Conservation (phyloP, 441 rosid genomes). For the Erysimum pusillum region DNA sequence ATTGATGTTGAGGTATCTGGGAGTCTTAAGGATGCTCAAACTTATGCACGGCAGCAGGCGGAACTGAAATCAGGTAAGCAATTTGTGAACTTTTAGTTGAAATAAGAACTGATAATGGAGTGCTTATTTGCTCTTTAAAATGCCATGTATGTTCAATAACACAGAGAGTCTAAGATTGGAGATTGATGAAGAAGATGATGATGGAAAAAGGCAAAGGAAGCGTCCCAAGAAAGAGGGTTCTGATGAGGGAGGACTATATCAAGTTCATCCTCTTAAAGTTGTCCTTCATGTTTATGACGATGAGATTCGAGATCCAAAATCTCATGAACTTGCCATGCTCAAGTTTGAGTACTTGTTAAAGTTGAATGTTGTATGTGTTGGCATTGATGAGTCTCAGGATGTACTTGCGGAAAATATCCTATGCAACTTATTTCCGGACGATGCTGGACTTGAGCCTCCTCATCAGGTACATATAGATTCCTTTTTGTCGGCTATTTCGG, state of each 20-base stretch:
- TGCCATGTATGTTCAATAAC: conserved; percentile 59
- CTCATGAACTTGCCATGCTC: conserved; percentile 60
- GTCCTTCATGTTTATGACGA: conserved; percentile 71
- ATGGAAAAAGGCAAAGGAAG: conserved; percentile 81
- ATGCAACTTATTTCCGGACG: conserved; percentile 84
- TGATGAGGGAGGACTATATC: conserved; percentile 70
- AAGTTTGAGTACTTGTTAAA: conserved; percentile 82
- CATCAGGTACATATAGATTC: conserved; percentile 64
- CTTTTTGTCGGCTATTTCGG: conserved; percentile 12
- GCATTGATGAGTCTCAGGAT: conserved; percentile 68
- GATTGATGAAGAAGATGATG: conserved; percentile 82
- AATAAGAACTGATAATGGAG: not conserved
- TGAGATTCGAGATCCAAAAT: conserved; percentile 67
- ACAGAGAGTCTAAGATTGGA: conserved; percentile 70
- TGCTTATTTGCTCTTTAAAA: conserved; percentile 19
- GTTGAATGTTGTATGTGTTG: conserved; percentile 85
- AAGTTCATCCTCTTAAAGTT: conserved; percentile 78
- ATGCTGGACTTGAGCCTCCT: conserved; percentile 88
- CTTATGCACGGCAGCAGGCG: conserved; percentile 77
- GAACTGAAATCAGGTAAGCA: conserved; percentile 69
- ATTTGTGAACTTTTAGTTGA: not conserved
- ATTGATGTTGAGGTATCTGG: conserved; percentile 81
- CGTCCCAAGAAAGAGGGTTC: conserved; percentile 69
- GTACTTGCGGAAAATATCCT: conserved; percentile 64
- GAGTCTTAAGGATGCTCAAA: conserved; percentile 80